phyloP scores from a whole-genome alignment of 768 basidiomycete species.

The Infundibulicybe gibba region DNA sequence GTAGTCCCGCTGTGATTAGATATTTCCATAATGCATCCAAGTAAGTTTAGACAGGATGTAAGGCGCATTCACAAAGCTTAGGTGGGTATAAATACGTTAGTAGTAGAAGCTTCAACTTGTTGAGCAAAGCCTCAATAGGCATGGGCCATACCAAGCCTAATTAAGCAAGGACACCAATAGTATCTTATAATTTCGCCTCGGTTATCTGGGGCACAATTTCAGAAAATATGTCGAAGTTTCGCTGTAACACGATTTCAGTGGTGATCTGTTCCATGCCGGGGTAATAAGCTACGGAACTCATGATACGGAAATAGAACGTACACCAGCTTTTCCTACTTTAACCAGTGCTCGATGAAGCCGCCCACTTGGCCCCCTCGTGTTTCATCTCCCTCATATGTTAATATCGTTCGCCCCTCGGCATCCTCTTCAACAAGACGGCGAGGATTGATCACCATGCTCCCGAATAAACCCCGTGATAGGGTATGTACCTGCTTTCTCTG shows the following conservation, averaged over 20 bases:
- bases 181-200: slow-evolving; percentile 20
- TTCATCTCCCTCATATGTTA: slow-evolving; percentile 74
- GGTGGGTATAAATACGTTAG: too few relatives aligned
- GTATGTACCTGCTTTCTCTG: slow-evolving; percentile 42
- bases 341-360: slow-evolving; percentile 56
- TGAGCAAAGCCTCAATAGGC: too few relatives aligned
- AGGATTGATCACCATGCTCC: slow-evolving; percentile 59
- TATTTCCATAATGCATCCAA: slow-evolving; percentile 1
- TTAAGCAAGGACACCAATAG: background rate
- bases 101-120: too few relatives aligned
- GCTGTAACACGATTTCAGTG: slow-evolving; percentile 46
- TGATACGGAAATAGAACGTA: slow-evolving; percentile 26
- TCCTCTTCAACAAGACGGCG: slow-evolving; percentile 31
- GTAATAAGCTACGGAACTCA: slow-evolving; percentile 1
- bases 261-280: slow-evolving; percentile 33
- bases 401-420: slow-evolving; percentile 38
- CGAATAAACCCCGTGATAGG: slow-evolving; percentile 56
- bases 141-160: background rate
- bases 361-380: slow-evolving; percentile 56
- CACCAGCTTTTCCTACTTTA: slow-evolving; percentile 44
- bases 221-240: slow-evolving; percentile 66
- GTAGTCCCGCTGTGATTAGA: background rate
- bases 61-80: too few relatives aligned
- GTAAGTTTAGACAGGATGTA: too few relatives aligned
- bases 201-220: slow-evolving; percentile 39